phyloP scores from a whole-genome alignment of 2,329 filamentous ascomycete species.

The Trichoderma harzianum region DNA sequence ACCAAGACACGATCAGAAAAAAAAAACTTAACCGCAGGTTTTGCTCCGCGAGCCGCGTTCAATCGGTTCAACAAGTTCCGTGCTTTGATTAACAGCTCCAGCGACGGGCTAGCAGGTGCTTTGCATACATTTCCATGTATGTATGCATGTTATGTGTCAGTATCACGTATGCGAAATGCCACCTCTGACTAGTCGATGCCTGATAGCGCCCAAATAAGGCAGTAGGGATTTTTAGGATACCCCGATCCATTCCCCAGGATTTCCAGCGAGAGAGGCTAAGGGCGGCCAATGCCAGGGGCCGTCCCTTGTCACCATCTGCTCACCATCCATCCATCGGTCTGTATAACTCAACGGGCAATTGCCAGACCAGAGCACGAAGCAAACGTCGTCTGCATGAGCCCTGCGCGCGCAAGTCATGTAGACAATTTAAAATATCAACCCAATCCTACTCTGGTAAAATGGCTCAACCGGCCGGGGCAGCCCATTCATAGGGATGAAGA shows the following conservation, averaged over 20 bases:
- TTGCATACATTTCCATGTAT: neutral
- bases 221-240: neutral
- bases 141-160: neutral
- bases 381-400: neutral
- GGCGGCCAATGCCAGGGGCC: conserved; percentile 17
- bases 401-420: conserved; percentile 12
- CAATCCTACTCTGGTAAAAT: neutral
- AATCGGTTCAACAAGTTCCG: conserved; percentile 1
- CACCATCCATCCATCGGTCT: neutral
- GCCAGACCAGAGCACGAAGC: neutral
- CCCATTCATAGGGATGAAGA: neutral
- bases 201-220: conserved; percentile 6
- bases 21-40: neutral
- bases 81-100: neutral
- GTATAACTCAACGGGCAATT: neutral
- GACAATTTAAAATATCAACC: neutral
- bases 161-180: neutral
- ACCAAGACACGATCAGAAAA: neutral
- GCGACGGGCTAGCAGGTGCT: neutral
- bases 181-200: neutral
- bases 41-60: neutral
- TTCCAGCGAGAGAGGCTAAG: neutral
- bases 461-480: conserved; percentile 9
- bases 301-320: conserved; percentile 3
- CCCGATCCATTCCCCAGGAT: conserved; percentile 18